Evolutionary conservation across 2,329 filamentous ascomycete species (phyloP).

Genomic region (Neofusicoccum ribis): DNA sequence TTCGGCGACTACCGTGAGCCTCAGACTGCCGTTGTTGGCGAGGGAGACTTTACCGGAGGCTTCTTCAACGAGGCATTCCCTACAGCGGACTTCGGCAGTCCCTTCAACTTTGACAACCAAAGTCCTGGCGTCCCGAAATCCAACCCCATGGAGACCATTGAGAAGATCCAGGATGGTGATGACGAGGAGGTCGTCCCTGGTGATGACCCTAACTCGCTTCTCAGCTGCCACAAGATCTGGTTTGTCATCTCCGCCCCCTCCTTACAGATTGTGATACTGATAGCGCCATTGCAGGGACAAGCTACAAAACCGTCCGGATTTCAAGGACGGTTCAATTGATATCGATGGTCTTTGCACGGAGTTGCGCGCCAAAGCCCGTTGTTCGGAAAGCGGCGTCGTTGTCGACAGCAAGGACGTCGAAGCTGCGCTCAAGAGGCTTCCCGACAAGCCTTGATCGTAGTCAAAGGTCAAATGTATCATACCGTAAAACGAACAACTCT

Average conservation of each 20-base stretch:
- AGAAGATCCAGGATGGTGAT: constrained; percentile 70
- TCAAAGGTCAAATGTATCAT: constrained; percentile 12
- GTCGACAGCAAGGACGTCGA: constrained; percentile 89
- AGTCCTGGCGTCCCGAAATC: constrained; percentile 47
- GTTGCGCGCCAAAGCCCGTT: constrained; percentile 92
- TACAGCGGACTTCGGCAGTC: constrained; percentile 72
- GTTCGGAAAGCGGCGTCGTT: constrained; percentile 85
- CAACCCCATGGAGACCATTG: constrained; percentile 75
- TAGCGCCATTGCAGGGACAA: constrained; percentile 68
- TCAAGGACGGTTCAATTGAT: constrained; percentile 88
- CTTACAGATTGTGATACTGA: constrained; percentile 40
- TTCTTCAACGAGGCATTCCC: constrained; percentile 78
- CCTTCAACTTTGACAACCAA: constrained; percentile 66
- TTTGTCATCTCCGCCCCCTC: constrained; percentile 51
- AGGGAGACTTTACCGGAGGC: constrained; percentile 66
- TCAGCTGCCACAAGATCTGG: constrained; percentile 93
- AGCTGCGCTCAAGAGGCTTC: constrained; percentile 48
- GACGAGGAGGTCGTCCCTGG: constrained; percentile 65
- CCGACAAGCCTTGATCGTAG: constrained; percentile 26
- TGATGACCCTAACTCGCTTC: constrained; percentile 61
- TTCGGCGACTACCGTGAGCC: constrained; percentile 92
- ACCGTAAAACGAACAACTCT: constrained; percentile 10
- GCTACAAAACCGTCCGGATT: constrained; percentile 80
- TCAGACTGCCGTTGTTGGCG: constrained; percentile 74
- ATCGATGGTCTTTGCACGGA: constrained; percentile 91